Conservation (phyloP, 106 monocot genomes). For the Dendrobium catenatum region DNA sequence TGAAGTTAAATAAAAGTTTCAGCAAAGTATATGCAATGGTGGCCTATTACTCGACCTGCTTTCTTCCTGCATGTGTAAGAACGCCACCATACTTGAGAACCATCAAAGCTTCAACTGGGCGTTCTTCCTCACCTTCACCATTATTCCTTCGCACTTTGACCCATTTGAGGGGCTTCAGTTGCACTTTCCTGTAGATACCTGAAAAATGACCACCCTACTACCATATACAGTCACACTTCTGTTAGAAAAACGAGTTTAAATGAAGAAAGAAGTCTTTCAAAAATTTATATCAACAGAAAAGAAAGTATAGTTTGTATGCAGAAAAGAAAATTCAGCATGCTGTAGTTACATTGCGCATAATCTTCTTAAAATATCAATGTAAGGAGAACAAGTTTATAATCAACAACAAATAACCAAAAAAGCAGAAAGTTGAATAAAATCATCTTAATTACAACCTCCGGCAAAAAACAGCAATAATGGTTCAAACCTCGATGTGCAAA, state of each 20-base stretch:
- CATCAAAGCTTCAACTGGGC: slow-evolving; percentile 92
- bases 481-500: no score
- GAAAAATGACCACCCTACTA: slow-evolving; percentile 93
- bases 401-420: not conserved
- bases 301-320: not conserved
- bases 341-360: not conserved
- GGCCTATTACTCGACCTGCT: slow-evolving; percentile 51
- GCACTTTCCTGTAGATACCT: slow-evolving; percentile 97
- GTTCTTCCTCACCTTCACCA: slow-evolving; percentile 84
- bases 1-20: not conserved
- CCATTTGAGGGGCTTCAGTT: slow-evolving; percentile 91
- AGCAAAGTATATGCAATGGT: not conserved
- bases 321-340: not conserved
- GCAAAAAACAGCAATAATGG: not conserved
- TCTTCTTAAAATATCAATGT: not conserved
- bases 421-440: not conserved
- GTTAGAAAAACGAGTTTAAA: not conserved
- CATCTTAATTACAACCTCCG: not conserved
- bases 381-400: not conserved
- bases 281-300: not conserved
- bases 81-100: slow-evolving; percentile 99
- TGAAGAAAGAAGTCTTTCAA: not conserved
- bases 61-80: slow-evolving; percentile 98
- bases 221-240: not conserved
- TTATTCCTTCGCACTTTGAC: slow-evolving; percentile 59